Evolutionary conservation across 2,329 filamentous ascomycete species (phyloP).

Genomic region (Diplodia sapinea): DNA sequence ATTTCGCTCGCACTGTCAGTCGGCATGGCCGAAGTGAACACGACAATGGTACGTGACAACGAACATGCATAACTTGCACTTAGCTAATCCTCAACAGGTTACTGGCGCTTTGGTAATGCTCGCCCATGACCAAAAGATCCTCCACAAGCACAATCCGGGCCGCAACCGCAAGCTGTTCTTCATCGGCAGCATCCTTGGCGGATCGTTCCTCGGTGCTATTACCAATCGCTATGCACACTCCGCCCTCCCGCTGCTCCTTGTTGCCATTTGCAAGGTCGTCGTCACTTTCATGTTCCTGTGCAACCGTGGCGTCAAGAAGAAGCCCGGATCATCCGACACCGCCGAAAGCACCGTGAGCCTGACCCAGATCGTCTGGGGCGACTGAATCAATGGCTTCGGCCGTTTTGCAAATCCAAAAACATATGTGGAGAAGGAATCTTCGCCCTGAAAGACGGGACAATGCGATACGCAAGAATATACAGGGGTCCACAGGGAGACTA

Average conservation of each 20-base stretch:
- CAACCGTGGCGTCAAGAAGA: slow-evolving; percentile 37
- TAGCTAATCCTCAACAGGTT: slow-evolving; percentile 18
- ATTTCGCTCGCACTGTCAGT: slow-evolving; percentile 38
- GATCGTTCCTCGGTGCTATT: slow-evolving; percentile 38
- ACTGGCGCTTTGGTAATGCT: slow-evolving; percentile 40
- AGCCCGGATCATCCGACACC: slow-evolving; percentile 23
- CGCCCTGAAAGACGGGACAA: background rate
- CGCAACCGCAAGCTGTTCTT: slow-evolving; percentile 38
- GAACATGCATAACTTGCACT: too few species aligned
- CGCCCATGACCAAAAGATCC: slow-evolving; percentile 36
- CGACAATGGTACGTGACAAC: slow-evolving; percentile 36
- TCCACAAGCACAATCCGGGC: slow-evolving; percentile 35
- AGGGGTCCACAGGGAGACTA: background rate
- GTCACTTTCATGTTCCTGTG: slow-evolving; percentile 37
- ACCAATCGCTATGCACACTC: slow-evolving; percentile 33
- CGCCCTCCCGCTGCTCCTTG: slow-evolving; percentile 35
- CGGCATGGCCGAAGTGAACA: slow-evolving; percentile 40
- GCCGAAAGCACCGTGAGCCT: slow-evolving; percentile 24
- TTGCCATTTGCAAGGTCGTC: slow-evolving; percentile 35
- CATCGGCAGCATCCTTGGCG: slow-evolving; percentile 35
- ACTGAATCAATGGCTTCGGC: slow-evolving; percentile 6
- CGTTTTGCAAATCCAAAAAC: background rate
- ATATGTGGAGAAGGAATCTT: background rate
- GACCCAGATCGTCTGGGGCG: slow-evolving; percentile 24
- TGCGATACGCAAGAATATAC: background rate